Percentiles rank a stretch among this genome's conserved stretches.
Evolutionary conservation across 176 grass and related monocot genomes (phyloP).

Genomic region (Tuctoria greenei): DNA sequence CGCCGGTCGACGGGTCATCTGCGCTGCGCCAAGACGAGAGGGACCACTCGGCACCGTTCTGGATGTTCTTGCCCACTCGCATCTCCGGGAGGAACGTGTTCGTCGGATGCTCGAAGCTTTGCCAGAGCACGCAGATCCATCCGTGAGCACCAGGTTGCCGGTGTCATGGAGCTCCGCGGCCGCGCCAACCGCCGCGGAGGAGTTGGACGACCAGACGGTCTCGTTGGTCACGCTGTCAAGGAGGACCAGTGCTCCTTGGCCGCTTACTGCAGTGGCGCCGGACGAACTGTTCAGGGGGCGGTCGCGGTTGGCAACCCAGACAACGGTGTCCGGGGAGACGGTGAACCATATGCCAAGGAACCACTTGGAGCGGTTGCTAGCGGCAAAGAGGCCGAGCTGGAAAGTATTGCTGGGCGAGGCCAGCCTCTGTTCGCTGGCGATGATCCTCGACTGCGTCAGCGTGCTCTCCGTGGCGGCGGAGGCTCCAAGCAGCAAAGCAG

Average conservation of each 20-base stretch:
- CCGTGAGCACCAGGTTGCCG: conserved; percentile 54
- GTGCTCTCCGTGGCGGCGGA: conserved; percentile 1
- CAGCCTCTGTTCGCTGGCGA: conserved; percentile 37
- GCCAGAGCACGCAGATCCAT: conserved; percentile 40
- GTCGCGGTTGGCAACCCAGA: conserved; percentile 76
- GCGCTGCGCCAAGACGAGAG: conserved; percentile 51
- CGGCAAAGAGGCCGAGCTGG: conserved; percentile 53
- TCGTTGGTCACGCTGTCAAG: conserved; percentile 6
- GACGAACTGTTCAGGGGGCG: conserved; percentile 32
- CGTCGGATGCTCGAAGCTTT: conserved; percentile 65
- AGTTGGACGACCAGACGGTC: conserved; percentile 29
- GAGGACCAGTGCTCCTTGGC: conserved; percentile 39
- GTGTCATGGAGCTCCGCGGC: conserved; percentile 42
- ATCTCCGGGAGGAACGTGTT: conserved; percentile 50
- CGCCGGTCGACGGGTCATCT: conserved; percentile 46
- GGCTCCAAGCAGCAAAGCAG: not conserved
- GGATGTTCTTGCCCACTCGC: conserved; percentile 22
- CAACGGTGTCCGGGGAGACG: conserved; percentile 32
- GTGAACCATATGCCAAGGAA: conserved; percentile 65
- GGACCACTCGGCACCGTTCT: conserved; percentile 32
- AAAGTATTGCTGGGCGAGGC: conserved; percentile 39
- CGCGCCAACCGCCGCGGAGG: not conserved
- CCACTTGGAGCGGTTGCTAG: conserved; percentile 13
- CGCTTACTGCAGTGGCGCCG: not conserved
- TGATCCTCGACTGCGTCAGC: conserved; percentile 18